Conservation (phyloP, 177 flowering plant species). For the Vitis hybrid region DNA sequence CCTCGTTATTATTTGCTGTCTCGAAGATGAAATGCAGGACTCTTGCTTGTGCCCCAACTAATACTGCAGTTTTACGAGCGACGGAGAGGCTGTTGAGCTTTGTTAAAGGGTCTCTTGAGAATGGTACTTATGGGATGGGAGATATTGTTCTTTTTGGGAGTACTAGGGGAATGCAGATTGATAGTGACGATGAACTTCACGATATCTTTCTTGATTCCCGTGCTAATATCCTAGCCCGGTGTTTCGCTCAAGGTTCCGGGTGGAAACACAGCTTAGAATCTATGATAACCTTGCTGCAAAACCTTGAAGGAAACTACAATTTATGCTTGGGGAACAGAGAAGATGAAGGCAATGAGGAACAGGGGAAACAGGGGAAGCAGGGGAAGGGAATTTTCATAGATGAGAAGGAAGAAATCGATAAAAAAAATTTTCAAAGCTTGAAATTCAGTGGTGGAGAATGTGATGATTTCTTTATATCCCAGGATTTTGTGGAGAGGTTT, state of each 20-base stretch:
- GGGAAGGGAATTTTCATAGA: too few species aligned
- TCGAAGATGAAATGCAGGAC: slow-evolving; percentile 3
- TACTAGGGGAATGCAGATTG: slow-evolving; percentile 22
- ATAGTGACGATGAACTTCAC: slow-evolving; percentile 13
- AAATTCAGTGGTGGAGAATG: too few species aligned
- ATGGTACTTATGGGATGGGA: neutral
- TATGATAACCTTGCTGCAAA: slow-evolving; percentile 29
- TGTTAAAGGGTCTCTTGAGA: neutral
- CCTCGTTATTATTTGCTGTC: slow-evolving; percentile 3
- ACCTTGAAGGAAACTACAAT: slow-evolving; percentile 17
- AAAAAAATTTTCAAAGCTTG: too few species aligned
- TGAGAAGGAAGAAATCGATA: neutral
- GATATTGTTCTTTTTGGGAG: neutral
- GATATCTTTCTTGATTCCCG: slow-evolving; percentile 38
- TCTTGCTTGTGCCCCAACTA: slow-evolving; percentile 18
- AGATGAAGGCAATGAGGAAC: neutral
- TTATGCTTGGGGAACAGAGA: slow-evolving; percentile 10
- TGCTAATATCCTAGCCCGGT: slow-evolving; percentile 13
- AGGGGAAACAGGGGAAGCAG: too few species aligned
- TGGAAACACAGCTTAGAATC: slow-evolving; percentile 24
- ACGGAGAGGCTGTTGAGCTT: slow-evolving; percentile 6
- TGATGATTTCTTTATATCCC: slow-evolving; percentile 13
- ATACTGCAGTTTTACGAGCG: slow-evolving; percentile 13
- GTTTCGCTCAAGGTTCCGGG: slow-evolving; percentile 20
- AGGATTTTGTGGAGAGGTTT: slow-evolving; percentile 30